Conservation (phyloP, 768 basidiomycete species). For the Russula sp. region DNA sequence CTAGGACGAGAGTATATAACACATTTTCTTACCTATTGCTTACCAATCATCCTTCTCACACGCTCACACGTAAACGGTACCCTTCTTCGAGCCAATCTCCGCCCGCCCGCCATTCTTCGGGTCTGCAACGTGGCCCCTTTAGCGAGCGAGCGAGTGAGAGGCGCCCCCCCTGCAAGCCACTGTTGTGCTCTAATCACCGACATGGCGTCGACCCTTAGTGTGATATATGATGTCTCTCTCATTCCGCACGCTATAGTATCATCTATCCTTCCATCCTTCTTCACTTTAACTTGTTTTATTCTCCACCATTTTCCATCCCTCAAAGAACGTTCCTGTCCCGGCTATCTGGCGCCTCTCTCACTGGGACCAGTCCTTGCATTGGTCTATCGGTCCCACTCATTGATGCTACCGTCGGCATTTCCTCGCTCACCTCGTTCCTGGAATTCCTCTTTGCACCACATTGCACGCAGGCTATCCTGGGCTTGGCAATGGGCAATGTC, state of each 20-base stretch:
- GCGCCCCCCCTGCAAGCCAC: neutral
- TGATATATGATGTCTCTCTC: neutral
- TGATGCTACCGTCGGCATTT: neutral
- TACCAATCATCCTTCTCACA: neutral
- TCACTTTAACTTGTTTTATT: neutral
- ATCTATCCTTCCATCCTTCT: neutral
- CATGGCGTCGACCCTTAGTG: neutral
- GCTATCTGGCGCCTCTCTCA: neutral
- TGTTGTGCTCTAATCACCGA: neutral
- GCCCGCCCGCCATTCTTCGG: conserved; percentile 6
- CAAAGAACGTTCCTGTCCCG: conserved; percentile 16
- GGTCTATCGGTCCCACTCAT: conserved; percentile 6
- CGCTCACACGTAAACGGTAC: conserved; percentile 16
- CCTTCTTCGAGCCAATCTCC: conserved; percentile 19
- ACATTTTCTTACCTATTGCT: conserved; percentile 6
- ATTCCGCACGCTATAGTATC: neutral
- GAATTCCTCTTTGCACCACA: neutral
- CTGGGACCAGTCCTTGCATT: conserved; percentile 12
- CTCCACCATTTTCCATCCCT: neutral
- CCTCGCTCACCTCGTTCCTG: neutral
- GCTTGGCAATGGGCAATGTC: neutral
- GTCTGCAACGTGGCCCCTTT: conserved; percentile 13
- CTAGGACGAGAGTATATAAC: conserved; percentile 4
- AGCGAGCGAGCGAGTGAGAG: neutral
- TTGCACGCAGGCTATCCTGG: neutral